Evolutionary conservation across 805 yeast species (phyloP).

Genomic region (Spathaspora gorwiae): DNA sequence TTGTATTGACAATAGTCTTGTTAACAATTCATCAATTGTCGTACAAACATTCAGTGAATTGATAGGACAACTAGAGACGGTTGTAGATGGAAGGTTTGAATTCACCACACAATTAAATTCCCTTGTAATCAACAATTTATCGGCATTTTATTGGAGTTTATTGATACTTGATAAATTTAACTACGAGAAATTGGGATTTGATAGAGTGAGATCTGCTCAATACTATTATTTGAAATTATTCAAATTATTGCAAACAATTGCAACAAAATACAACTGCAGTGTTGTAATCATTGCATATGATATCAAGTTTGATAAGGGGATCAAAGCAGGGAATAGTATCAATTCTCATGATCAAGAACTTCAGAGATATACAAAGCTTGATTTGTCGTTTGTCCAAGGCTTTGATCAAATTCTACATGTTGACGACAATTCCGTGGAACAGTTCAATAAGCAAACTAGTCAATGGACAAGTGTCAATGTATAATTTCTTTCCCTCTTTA

Average conservation of each 20-base stretch:
- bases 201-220: conserved; percentile 1
- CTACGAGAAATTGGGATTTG: conserved; percentile 6
- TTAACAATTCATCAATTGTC: background rate
- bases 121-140: conserved; percentile 16
- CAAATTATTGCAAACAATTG: conserved; percentile 9
- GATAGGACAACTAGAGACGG: background rate
- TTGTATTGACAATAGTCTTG: background rate
- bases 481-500: background rate
- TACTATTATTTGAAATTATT: conserved; percentile 14
- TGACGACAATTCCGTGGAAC: conserved; percentile 1
- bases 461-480: conserved; percentile 2
- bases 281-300: conserved; percentile 24
- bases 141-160: conserved; percentile 32
- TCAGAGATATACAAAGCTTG: conserved; percentile 6
- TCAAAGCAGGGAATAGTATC: conserved; percentile 6
- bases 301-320: conserved; percentile 27
- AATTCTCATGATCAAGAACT: background rate
- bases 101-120: background rate
- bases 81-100: background rate
- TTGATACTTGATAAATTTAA: conserved; percentile 9
- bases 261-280: conserved; percentile 20
- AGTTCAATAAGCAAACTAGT: conserved; percentile 3
- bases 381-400: conserved; percentile 6
- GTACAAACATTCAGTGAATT: conserved; percentile 1
- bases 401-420: conserved; percentile 11